Evolutionary conservation across 805 yeast genomes (phyloP).

Genomic region (Trichomonascus vanleenenianus): DNA sequence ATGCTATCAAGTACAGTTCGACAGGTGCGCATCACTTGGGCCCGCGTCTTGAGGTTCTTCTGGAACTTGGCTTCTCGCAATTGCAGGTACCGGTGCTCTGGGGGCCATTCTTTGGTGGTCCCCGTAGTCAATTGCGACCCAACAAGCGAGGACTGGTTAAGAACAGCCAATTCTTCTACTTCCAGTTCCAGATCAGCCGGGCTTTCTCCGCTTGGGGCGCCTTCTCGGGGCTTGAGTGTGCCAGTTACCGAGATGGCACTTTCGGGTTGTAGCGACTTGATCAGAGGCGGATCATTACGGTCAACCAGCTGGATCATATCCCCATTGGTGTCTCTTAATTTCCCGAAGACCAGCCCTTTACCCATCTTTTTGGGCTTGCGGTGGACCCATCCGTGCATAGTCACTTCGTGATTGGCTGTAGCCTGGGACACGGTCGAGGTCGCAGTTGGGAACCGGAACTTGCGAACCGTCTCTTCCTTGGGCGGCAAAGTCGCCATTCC

Average conservation of each 20-base stretch:
- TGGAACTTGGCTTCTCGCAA: conserved; percentile 41
- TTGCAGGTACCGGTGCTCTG: conserved; percentile 75
- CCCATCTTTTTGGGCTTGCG: conserved; percentile 65
- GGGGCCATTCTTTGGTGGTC: conserved; percentile 58
- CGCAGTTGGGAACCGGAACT: background rate
- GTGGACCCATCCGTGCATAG: conserved; percentile 81
- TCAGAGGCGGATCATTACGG: conserved; percentile 31
- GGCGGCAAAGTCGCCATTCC: no score
- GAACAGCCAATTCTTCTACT: conserved; percentile 41
- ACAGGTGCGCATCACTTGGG: conserved; percentile 28
- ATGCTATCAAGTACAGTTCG: conserved; percentile 31
- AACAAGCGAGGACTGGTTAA: conserved; percentile 55
- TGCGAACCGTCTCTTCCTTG: no score
- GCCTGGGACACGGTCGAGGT: background rate
- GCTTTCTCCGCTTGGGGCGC: conserved; percentile 14
- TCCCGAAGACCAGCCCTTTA: conserved; percentile 59
- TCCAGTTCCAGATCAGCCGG: conserved; percentile 46
- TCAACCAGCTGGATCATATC: conserved; percentile 51
- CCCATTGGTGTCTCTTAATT: conserved; percentile 67
- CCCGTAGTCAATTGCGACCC: conserved; percentile 63
- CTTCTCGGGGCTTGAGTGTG: conserved; percentile 33
- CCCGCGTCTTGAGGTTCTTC: conserved; percentile 27
- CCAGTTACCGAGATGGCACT: conserved; percentile 70
- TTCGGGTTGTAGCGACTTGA: conserved; percentile 54
- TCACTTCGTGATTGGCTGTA: conserved; percentile 17